Conservation (phyloP, 306 rosid species). For the Vigna trinervia region DNA sequence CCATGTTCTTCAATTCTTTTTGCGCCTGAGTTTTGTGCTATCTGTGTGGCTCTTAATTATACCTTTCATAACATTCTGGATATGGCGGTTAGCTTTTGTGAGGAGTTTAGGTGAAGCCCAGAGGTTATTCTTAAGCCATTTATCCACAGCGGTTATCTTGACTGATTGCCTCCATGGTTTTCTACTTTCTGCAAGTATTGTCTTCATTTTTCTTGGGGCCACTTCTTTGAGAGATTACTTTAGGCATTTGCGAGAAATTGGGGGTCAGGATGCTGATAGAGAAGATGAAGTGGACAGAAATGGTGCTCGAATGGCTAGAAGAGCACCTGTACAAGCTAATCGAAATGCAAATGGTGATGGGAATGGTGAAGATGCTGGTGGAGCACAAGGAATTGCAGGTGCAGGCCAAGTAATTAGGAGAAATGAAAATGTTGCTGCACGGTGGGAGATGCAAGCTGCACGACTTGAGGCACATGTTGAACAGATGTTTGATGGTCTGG, state of each 20-base stretch:
- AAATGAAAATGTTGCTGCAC: constrained; percentile 97
- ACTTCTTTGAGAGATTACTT: constrained; percentile 98
- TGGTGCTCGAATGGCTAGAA: constrained; percentile 90
- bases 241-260: constrained; percentile 95
- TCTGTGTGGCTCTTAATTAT: constrained; percentile 98
- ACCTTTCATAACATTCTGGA: constrained; percentile 98
- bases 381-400: constrained; percentile 86
- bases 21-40: constrained; percentile 95
- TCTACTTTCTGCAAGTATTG: constrained; percentile 96
- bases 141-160: constrained; percentile 83
- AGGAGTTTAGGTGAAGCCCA: constrained; percentile 98
- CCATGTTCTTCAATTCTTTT: constrained; percentile 89
- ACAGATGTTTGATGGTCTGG: constrained; percentile 98
- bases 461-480: constrained; percentile 99
- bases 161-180: constrained; percentile 99
- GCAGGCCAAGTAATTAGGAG: constrained; percentile 93
- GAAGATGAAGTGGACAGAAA: constrained; percentile 96
- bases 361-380: constrained; percentile 87
- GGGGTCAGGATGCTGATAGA: constrained; percentile 93
- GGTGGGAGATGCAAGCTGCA: constrained; percentile 99
- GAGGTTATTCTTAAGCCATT: constrained; percentile 89
- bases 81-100: constrained; percentile 98
- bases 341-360: constrained; percentile 80
- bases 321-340: constrained; percentile 89
- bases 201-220: constrained; percentile 96